Base-by-base conservation (phyloP, 495 filamentous ascomycete genomes). In the Aspergillus asperescens region DNA sequence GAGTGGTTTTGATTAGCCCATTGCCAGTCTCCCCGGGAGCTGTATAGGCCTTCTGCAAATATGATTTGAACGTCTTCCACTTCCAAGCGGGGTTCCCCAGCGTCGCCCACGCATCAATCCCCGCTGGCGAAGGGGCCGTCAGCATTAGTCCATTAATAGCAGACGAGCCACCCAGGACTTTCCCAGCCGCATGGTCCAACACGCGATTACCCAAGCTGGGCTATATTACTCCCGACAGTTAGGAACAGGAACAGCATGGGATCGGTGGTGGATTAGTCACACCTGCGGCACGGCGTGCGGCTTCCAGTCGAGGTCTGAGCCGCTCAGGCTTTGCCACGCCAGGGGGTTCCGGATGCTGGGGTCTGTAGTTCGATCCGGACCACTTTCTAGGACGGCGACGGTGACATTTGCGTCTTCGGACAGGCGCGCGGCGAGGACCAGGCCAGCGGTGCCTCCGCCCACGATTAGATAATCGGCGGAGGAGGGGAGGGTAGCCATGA, bases 331-430 rank as follows among this genome's bases (percentile, higher is more conserved):
- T 2, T 48, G 56, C 50, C 75, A 74, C 4, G 68, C 56, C 24
- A 61, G 68, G 1, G 78, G 78, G 1, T 68, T 61, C 20, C 66
- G 59, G 7, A 81, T 67, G 13, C 66, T 46, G 0, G 64, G 65
- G 35, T 82, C 76, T 1, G 64, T 52, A 8, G 54, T 62, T 18
- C 63, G 62, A 57, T 81, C 70, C 12, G 65, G 63, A 1, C 81
- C 81, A 24, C 72, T 75, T 59, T 84, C 81, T 37, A 84, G 59
- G 1, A 82, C 74, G 2, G 80, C 50, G 5, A 84, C 73, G 1
- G 56, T 46, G 5, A 69, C 60, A 27, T 65, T 40, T 1, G 59
- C 52, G 32, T 77, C 52, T 51, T 79, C 76, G 1, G 38, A 23
- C 6, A 41, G 38, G 3, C 38, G 38, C 1, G 19, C 13, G 19